Base-by-base conservation (phyloP, 2,329 filamentous ascomycete species). In the Fusarium tuaranense region DNA sequence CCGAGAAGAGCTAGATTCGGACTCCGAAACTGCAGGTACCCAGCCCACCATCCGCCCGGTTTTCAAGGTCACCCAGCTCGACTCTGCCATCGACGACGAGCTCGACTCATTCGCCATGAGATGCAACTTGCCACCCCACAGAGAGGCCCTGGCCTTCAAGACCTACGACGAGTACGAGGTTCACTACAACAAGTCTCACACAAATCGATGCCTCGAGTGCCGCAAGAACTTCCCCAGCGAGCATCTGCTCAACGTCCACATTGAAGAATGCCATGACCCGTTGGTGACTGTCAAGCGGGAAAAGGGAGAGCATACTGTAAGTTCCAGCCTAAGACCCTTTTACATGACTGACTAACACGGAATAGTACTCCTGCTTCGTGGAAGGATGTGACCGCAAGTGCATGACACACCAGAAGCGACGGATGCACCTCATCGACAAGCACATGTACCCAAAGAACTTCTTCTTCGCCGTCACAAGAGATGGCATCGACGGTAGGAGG, bases 371-470 rank as follows among this genome's bases (percentile, higher is more conserved):
- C 7, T 99, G 97, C 84, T 97, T 98, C 79, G 92, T 98, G 8
- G 93, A 98, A 80, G 92, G 89, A 59, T 99, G 97, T 82, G 94
- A 97, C 69, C 90, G 93, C 75, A 92, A 95, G 81, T 98, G 95
- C 84, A 91, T 90, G 65, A 95, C 94, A 5, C 92, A 93, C 34
- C 92, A 94, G 79, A 98, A 98, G 83, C 90, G 97, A 53, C 89
- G 94, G 38, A 90, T 94, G 81, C 96, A 99, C 86, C 87, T 98
- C 75, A 94, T 98, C 76, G 95, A 98, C 86, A 98, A 98, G 84
- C 97, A 99, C 83, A 89, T 92, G 84, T 99, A 97, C 80, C 96
- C 95, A 13, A 91, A 90, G 80, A 93, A 94, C 78, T 98, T 95
- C 84, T 96, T 97, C 83, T 98, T 97, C 78, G 91, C 91, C 60